Conservation (phyloP, 345 rosid genomes). For the Boechera divaricarpa region DNA sequence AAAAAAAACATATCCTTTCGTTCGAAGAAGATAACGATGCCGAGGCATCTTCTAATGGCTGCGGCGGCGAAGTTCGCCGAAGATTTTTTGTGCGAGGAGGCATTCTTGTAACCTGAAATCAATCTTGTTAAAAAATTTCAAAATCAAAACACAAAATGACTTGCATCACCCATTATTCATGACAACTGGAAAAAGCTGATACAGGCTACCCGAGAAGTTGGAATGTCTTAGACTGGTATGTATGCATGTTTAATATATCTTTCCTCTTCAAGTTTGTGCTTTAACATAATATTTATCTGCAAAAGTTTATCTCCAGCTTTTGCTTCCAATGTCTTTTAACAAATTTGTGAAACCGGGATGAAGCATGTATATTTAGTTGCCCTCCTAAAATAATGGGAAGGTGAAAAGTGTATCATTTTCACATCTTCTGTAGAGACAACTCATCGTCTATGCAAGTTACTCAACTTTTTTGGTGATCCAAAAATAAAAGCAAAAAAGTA, state of each 20-base stretch:
- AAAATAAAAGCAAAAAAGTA: conserved; percentile 80
- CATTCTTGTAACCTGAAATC: too few species aligned
- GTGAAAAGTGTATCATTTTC: conserved; percentile 85
- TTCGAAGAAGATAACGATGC: too few species aligned
- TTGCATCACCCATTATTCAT: conserved; percentile 92
- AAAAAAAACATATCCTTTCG: too few species aligned
- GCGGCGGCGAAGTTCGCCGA: too few species aligned
- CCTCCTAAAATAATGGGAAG: conserved; percentile 72
- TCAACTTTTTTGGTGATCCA: conserved; percentile 75
- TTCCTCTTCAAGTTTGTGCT: conserved; percentile 1
- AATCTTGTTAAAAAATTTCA: too few species aligned
- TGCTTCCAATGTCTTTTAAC: conserved; percentile 36
- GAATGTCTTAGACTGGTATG: conserved; percentile 86
- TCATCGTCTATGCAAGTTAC: conserved; percentile 77
- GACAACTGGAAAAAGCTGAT: conserved; percentile 76
- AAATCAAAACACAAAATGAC: conserved; percentile 29
- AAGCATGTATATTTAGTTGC: conserved; percentile 84
- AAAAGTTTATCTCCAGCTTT: conserved; percentile 7
- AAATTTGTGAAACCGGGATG: conserved; percentile 76
- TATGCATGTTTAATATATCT: conserved; percentile 35
- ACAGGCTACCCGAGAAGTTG: conserved; percentile 78
- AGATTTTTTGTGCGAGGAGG: too few species aligned
- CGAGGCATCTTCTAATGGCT: too few species aligned
- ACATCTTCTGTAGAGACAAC: conserved; percentile 89
- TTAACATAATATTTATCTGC: background rate